Evolutionary conservation across 352 stramenopile genomes (phyloP).

Genomic region (Phytopythium ostracodes): DNA sequence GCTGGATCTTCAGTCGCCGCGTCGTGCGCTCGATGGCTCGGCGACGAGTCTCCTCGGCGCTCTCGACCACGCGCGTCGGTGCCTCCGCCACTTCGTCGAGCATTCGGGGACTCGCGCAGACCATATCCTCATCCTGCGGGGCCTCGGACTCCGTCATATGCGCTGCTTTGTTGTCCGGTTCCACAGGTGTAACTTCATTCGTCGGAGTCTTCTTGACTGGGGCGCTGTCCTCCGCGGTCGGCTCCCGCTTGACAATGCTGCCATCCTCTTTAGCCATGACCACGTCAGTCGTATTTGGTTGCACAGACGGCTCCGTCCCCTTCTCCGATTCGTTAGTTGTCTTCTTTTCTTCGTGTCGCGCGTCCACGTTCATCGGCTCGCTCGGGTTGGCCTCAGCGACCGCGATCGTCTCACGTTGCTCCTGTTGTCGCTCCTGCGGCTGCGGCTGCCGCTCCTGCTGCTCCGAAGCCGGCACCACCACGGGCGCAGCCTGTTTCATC

Average conservation of each 20-base stretch:
- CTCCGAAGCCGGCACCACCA: neutral
- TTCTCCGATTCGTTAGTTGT: neutral
- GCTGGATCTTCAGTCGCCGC: constrained; percentile 54
- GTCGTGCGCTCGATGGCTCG: constrained; percentile 20
- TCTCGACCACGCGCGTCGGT: neutral
- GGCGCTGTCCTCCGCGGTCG: neutral
- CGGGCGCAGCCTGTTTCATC: neutral
- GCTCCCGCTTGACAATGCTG: neutral
- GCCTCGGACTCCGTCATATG: neutral
- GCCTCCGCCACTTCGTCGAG: neutral
- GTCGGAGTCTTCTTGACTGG: neutral
- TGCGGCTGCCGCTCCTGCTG: neutral
- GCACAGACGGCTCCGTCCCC: neutral
- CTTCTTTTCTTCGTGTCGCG: neutral
- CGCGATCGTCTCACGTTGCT: neutral
- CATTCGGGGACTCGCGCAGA: neutral
- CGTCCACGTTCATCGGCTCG: constrained; percentile 7
- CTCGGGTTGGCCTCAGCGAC: neutral
- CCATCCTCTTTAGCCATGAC: neutral
- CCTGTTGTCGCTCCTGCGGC: neutral
- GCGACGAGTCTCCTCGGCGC: constrained; percentile 2
- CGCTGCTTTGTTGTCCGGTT: neutral
- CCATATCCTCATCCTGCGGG: neutral
- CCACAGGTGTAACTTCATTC: neutral
- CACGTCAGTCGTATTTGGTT: neutral